phyloP scores from a whole-genome alignment of 2,329 filamentous ascomycete genomes.

The Chaetomiaceae sp. region DNA sequence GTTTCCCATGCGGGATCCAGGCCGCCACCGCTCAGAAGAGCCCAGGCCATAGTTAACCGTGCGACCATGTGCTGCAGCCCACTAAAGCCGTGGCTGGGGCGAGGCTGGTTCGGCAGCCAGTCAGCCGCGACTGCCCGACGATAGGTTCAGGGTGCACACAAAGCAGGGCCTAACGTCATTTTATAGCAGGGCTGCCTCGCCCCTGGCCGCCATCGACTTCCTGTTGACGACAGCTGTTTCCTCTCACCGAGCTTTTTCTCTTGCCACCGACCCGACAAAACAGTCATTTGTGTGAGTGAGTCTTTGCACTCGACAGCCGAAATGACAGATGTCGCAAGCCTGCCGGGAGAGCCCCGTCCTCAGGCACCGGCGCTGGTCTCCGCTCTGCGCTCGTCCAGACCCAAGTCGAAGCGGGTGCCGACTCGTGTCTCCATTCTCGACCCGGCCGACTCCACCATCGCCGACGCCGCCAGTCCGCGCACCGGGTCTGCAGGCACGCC shows the following conservation, averaged over 20 bases:
- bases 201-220: not conserved
- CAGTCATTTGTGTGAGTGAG: slow-evolving; percentile 3
- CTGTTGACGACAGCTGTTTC: too few relatives aligned
- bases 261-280: slow-evolving; percentile 1
- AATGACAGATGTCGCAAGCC: slow-evolving; percentile 20
- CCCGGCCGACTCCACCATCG: slow-evolving; percentile 12
- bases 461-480: slow-evolving; percentile 9
- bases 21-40: not conserved
- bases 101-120: not conserved
- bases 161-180: slow-evolving; percentile 1
- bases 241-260: not conserved
- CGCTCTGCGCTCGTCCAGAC: slow-evolving; percentile 14
- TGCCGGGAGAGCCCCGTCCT: slow-evolving; percentile 4
- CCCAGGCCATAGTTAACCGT: too few relatives aligned
- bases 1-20: too few relatives aligned
- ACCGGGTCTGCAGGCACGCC: slow-evolving; percentile 7
- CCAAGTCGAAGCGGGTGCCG: slow-evolving; percentile 15
- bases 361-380: slow-evolving; percentile 12
- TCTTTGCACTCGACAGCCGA: slow-evolving; percentile 1
- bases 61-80: slow-evolving; percentile 1
- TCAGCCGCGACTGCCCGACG: not conserved
- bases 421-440: slow-evolving; percentile 21
- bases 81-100: slow-evolving; percentile 3
- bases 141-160: slow-evolving; percentile 8
- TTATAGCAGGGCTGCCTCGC: not conserved